Conservation (phyloP, 169 alveolate genomes). For the Cryptosporidium tyzzeri region DNA sequence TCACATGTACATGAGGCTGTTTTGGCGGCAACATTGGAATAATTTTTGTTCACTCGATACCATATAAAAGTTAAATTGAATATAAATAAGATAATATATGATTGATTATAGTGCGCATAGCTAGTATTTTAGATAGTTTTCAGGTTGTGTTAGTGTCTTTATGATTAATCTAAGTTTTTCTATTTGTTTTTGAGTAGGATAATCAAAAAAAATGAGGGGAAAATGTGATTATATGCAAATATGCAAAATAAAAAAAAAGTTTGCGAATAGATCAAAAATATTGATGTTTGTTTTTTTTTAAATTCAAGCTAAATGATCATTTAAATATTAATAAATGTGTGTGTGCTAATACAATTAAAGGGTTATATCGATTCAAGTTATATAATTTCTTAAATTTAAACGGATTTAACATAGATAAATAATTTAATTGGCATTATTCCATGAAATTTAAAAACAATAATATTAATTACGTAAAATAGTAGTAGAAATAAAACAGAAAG, state of each 20-base stretch:
- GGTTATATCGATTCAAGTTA: not conserved
- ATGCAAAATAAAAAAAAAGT: not conserved
- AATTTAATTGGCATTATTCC: no score
- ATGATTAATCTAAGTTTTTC: not conserved
- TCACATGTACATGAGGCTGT: constrained; percentile 8
- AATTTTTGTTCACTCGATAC: constrained; percentile 1
- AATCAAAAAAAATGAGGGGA: not conserved
- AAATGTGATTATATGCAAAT: not conserved
- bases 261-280: not conserved
- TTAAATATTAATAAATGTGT: not conserved
- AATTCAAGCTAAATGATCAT: not conserved
- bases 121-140: not conserved
- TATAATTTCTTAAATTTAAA: not conserved
- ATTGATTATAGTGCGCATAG: not conserved
- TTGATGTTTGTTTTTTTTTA: not conserved
- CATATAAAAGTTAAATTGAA: not conserved
- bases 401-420: not conserved
- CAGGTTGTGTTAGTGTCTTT: not conserved
- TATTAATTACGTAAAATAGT: not conserved
- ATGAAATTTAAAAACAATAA: not conserved
- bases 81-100: not conserved
- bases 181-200: not conserved
- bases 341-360: not conserved
- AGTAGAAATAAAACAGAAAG: not conserved
- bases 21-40: not conserved